Base-by-base conservation (phyloP, 2,329 filamentous ascomycete genomes). In the Xylaria sp. region DNA sequence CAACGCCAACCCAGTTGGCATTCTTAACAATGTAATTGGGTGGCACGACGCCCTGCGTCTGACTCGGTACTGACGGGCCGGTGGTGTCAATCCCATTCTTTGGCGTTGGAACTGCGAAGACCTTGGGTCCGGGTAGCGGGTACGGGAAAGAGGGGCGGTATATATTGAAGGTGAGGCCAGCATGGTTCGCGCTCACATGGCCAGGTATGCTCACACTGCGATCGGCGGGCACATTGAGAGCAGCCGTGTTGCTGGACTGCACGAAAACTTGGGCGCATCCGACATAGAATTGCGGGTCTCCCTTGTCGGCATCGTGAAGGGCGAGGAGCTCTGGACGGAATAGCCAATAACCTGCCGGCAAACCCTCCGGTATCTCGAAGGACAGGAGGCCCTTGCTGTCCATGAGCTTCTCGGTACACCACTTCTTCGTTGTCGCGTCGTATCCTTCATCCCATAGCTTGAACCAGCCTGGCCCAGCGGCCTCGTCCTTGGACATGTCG, bases 401-500 rank as follows among this genome's bases (percentile, higher is more conserved):
- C 60, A 89, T 89, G 60, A 93, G 79, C 62, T 85, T 86, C 71
- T 91, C 85, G 3, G 87, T 89, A 75, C 90, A 92, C 89, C 90
- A 93, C 72, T 85, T 78, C 27, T 78, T 73, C 1, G 79, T 78
- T 4, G 72, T 67, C 4, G 77, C 72, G 68, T 90, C 81, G 75
- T 90, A 91, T 46, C 87, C 88, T 53, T 88, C 82, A 60, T 90
- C 84, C 80, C 83, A 91, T 72, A 93, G 85, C 81, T 92, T 92
- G 82, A 93, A 90, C 90, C 90, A 93, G 38, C 90, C 90, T 52
- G 80, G 77, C 4, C 90, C 89, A 23, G 81, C 77, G 51, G 86
- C 86, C 11, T 83, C 74, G 65, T 81, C 78, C 21, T 72, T 73
- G 11, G 77, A 77, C 60, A 87, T 85, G 59, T 86, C 81, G 65